These are phyloP conservation scores for Paecilomyces niveus DNA, from an alignment of 2,329 filamentous ascomycete species.

Conservation along the genomic window DNA sequence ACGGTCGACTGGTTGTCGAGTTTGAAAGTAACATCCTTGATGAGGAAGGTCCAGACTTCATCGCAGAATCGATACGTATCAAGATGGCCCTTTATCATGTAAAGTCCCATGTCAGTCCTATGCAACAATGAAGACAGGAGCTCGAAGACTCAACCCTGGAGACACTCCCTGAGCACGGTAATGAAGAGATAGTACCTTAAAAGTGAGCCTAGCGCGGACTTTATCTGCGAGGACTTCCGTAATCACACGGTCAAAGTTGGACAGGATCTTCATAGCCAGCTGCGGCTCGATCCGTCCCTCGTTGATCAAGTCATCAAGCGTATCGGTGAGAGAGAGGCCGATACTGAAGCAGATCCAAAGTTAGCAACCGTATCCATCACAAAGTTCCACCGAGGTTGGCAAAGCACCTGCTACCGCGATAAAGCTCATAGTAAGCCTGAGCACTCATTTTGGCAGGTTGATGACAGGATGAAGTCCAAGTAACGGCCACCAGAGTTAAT, in stretches of 20 bases:
- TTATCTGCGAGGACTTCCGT: slow-evolving; percentile 86
- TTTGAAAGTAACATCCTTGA: slow-evolving; percentile 99
- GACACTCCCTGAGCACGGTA: background rate
- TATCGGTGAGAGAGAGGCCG: slow-evolving; percentile 87
- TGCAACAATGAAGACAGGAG: background rate
- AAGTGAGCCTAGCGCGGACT: slow-evolving; percentile 82
- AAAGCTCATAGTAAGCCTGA: slow-evolving; percentile 79
- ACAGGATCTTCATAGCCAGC: slow-evolving; percentile 95
- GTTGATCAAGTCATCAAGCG: slow-evolving; percentile 92
- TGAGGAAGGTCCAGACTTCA: slow-evolving; percentile 98
- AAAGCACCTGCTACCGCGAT: slow-evolving; percentile 89
- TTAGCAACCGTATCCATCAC: slow-evolving; percentile 8
- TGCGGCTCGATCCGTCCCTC: slow-evolving; percentile 94
- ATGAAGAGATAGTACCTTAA: slow-evolving; percentile 64
- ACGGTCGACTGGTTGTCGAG: slow-evolving; percentile 75
- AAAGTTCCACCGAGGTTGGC: slow-evolving; percentile 1
- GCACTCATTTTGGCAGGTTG: slow-evolving; percentile 37
- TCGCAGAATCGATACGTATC: slow-evolving; percentile 99
- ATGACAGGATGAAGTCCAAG: slow-evolving; percentile 4
- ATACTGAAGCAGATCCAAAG: slow-evolving; percentile 54
- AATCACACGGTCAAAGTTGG: slow-evolving; percentile 90
- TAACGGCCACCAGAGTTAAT: background rate
- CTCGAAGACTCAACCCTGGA: background rate
- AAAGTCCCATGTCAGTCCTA: slow-evolving; percentile 10
- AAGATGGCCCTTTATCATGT: slow-evolving; percentile 66